A percentile compares a stretch with the other conserved stretches of the same genome.
Conservation (phyloP, 2,329 filamentous ascomycete genomes). For the Ophiostoma perfectum region DNA sequence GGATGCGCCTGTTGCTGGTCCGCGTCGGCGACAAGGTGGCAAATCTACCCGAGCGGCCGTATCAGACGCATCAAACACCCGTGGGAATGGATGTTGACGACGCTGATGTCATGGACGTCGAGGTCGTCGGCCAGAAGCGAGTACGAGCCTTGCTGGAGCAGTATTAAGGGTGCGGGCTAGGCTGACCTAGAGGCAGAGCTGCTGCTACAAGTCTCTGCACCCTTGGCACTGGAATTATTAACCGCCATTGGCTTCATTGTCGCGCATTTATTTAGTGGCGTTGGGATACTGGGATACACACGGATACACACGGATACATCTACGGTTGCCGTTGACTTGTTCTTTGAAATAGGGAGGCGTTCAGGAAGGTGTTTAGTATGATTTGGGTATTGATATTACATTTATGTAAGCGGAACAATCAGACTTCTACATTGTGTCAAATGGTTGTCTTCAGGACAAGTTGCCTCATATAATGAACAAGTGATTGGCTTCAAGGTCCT, state of each 20-base stretch:
- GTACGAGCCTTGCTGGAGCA: constrained; percentile 39
- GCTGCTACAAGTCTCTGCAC: not conserved
- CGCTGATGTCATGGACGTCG: constrained; percentile 27
- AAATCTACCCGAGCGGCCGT: constrained; percentile 28
- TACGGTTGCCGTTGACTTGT: no score
- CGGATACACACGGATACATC: not conserved
- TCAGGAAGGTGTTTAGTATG: not conserved
- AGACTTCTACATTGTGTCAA: no score
- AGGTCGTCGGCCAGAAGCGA: constrained; percentile 39
- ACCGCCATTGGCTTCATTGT: not conserved
- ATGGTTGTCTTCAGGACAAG: no score
- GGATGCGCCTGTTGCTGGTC: constrained; percentile 58
- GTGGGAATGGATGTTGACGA: constrained; percentile 24
- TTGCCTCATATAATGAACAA: no score
- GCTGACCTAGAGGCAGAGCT: not conserved
- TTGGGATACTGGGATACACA: not conserved
- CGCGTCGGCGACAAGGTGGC: constrained; percentile 53
- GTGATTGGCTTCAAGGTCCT: no score
- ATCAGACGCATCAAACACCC: constrained; percentile 7
- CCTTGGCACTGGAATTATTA: not conserved
- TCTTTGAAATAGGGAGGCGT: not conserved
- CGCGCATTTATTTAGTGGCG: not conserved
- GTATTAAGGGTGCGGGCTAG: not conserved
- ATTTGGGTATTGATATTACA: not conserved
- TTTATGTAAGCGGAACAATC: not conserved